Conservation (phyloP, 1,284 basidiomycete genomes). For the Cryptococcus floricola region DNA sequence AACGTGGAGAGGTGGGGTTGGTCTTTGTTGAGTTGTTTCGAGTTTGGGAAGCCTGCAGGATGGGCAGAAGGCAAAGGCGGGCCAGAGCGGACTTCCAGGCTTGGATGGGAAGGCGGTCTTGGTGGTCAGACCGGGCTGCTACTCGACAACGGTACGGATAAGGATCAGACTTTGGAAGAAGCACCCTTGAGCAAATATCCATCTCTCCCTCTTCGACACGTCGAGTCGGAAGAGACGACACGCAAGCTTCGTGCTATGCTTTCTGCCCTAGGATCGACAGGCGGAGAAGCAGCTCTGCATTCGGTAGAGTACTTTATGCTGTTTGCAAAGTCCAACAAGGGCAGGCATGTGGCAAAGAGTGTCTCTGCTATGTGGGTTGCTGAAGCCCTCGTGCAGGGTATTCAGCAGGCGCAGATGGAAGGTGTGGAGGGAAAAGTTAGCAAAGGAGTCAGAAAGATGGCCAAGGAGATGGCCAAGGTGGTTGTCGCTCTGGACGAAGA, state of each 20-base stretch:
- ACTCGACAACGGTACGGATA: conserved; percentile 15
- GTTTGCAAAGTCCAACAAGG: conserved; percentile 52
- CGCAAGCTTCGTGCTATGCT: conserved; percentile 66
- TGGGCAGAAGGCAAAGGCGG: conserved; percentile 49
- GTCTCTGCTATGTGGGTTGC: conserved; percentile 81
- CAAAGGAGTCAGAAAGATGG: conserved; percentile 62
- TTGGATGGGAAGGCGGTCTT: conserved; percentile 40
- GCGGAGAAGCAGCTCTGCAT: conserved; percentile 65
- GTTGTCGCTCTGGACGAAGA: conserved; percentile 69
- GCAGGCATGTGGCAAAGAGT: conserved; percentile 50
- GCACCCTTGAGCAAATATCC: conserved; percentile 27
- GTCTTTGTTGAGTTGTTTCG: conserved; percentile 69
- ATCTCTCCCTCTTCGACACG: conserved; percentile 57
- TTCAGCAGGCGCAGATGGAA: conserved; percentile 51
- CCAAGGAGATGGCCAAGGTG: conserved; percentile 59
- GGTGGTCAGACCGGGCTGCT: conserved; percentile 13
- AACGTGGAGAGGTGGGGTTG: conserved; percentile 86
- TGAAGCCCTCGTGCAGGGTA: conserved; percentile 67
- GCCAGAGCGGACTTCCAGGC: conserved; percentile 38
- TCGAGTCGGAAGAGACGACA: conserved; percentile 59
- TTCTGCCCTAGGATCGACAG: conserved; percentile 61
- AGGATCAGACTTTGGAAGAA: conserved; percentile 37
- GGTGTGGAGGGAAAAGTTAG: conserved; percentile 32
- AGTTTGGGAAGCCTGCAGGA: conserved; percentile 59
- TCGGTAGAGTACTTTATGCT: conserved; percentile 76